These are phyloP conservation scores for Aspergillus ochraceoroseus DNA, from an alignment of 2,329 filamentous ascomycete species.

Conservation along the genomic window DNA sequence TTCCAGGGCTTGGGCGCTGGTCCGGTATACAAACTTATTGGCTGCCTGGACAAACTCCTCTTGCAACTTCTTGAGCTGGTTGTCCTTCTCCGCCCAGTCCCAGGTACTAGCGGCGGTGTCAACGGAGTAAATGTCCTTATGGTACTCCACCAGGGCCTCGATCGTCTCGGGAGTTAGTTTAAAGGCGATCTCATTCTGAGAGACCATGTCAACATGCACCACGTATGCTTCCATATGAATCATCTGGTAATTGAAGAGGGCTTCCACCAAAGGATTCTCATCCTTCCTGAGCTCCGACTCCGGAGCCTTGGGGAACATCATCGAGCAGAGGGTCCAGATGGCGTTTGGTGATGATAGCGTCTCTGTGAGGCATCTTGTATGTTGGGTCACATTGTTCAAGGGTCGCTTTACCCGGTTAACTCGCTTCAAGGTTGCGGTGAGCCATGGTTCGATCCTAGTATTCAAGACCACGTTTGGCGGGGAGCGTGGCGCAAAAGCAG, in stretches of 20 bases:
- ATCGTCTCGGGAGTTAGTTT: conserved; percentile 96
- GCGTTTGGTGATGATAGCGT: conserved; percentile 83
- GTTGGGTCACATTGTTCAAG: conserved; percentile 92
- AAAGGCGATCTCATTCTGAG: conserved; percentile 94
- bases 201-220: conserved; percentile 98
- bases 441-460: conserved; percentile 90
- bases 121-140: conserved; percentile 90
- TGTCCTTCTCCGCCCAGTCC: conserved; percentile 94
- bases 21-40: conserved; percentile 95
- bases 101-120: conserved; percentile 85
- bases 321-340: conserved; percentile 88
- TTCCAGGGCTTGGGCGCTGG: conserved; percentile 81
- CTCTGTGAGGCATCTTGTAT: conserved; percentile 92
- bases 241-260: conserved; percentile 86
- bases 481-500: conserved; percentile 89
- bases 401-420: conserved; percentile 96
- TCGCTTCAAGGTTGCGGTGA: conserved; percentile 93
- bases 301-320: conserved; percentile 88
- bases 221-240: conserved; percentile 95
- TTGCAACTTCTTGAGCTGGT: conserved; percentile 93
- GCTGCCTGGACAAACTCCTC: conserved; percentile 93
- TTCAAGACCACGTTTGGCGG: conserved; percentile 92
- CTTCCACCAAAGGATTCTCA: conserved; percentile 75
- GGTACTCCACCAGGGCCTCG: conserved; percentile 86
- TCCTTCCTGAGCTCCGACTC: conserved; percentile 80